These are phyloP conservation scores for Sonneratia alba DNA, from an alignment of 345 rosid genomes.

Conservation along the genomic window DNA sequence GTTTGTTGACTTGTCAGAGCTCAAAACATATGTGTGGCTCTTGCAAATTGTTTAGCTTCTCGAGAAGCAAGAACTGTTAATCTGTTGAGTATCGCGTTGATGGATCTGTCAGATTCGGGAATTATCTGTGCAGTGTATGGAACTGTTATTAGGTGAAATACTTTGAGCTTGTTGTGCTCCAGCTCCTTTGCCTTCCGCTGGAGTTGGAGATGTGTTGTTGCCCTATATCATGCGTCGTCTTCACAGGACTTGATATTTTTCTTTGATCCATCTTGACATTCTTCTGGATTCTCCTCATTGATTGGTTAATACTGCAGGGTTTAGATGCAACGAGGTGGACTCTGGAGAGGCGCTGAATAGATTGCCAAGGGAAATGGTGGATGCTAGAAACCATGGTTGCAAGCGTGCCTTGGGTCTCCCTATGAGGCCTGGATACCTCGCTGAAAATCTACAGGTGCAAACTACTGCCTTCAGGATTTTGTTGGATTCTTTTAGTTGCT, in stretches of 20 bases:
- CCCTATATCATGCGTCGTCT: no score
- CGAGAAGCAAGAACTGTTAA: neutral
- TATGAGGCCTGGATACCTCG: constrained; percentile 14
- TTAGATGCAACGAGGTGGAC: constrained; percentile 11
- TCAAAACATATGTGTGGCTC: neutral
- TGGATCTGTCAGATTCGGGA: neutral
- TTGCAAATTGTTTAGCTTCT: neutral
- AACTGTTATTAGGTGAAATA: no score
- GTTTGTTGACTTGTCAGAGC: neutral
- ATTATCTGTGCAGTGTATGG: neutral
- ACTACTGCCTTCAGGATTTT: neutral
- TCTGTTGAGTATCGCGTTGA: neutral
- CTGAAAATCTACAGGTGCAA: constrained; percentile 16
- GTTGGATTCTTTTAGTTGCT: neutral
- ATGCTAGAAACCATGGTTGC: constrained; percentile 17
- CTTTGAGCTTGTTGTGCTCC: neutral
- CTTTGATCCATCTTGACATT: neutral
- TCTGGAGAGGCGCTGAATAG: no score
- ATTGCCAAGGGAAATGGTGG: neutral
- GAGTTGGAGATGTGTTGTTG: neutral
- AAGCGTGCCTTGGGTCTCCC: constrained; percentile 20
- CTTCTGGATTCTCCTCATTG: neutral
- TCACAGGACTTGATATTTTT: neutral
- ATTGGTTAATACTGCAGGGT: constrained; percentile 7
- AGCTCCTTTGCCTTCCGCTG: neutral